Evolutionary conservation across 164 flowering plant species (phyloP), one percentile per base, ranked within the genome.

Genomic region (Litsea cubeba): DNA sequence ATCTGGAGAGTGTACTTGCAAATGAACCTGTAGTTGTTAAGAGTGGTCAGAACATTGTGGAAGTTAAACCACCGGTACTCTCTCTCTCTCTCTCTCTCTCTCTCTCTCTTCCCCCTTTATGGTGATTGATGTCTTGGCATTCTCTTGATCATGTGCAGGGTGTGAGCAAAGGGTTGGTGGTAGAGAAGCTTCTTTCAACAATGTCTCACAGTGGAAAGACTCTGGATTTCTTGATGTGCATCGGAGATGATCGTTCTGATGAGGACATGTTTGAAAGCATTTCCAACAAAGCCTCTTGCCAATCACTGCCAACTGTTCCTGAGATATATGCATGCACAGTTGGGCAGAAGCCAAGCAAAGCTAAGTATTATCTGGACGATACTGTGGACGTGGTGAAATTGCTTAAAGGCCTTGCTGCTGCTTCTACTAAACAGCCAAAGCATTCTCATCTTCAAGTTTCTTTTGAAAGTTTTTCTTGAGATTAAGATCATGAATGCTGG

Each of bases 211-310:
- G 30, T 25, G 72, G 72, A 17, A 50, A 70, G 60, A 62, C 62
- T 2, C 62, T 62, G 22, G 72, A 70, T 70, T 70, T 70, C n/a
- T 54, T 76, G 50, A 18, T 76, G 74, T 76, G 78, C 64, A 76
- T 71, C 14, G 74, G 78, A 11, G 78, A 76, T 65, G 78, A 76
- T 24, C 50, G 74, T 8, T 76, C 78, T 0, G 78, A 76, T 63
- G 78, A 76, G 35, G 74, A 70, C 74, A 76, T 76, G 78, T 76
- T 76, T 70, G 78, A 76, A 50, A 76, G 78, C 70, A 71, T 76
- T 10, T 63, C 69, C 32, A 22, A 50, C 63, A 25, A 23, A 58
- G 70, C 65, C 15, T 65, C 75, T 30, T 23, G 62, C 14, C 46
- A 25, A 25, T 50, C 58, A 22, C 62, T 72, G 35, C 71, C 54